These are phyloP conservation scores for Metschnikowia colocasiae DNA, from an alignment of 805 yeast genomes.

Conservation along the genomic window DNA sequence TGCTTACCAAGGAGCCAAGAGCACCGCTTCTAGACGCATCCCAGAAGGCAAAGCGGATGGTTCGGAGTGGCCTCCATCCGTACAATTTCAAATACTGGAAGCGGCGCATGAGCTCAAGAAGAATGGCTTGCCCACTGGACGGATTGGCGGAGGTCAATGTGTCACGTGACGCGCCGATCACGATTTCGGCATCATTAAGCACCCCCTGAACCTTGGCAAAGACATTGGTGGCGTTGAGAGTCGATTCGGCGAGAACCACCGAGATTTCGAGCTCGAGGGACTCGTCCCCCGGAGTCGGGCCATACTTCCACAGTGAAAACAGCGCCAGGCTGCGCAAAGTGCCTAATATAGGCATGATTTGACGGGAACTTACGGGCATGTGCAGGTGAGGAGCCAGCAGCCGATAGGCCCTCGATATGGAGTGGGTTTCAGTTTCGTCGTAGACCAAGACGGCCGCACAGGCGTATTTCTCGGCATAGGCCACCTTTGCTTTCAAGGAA, in stretches of 20 bases:
- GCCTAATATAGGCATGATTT: slow-evolving; percentile 14
- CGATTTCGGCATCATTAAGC: slow-evolving; percentile 36
- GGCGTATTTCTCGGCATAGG: slow-evolving; percentile 12
- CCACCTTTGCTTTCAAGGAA: slow-evolving; percentile 13
- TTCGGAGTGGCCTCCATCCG: slow-evolving; percentile 44
- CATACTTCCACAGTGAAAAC: slow-evolving; percentile 13
- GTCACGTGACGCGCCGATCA: slow-evolving; percentile 41
- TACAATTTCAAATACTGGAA: slow-evolving; percentile 26
- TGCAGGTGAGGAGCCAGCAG: slow-evolving; percentile 5
- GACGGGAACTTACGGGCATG: slow-evolving; percentile 15
- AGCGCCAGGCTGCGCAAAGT: slow-evolving; percentile 9
- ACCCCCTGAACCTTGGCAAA: slow-evolving; percentile 35
- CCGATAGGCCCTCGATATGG: slow-evolving; percentile 14
- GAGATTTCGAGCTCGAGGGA: slow-evolving; percentile 10
- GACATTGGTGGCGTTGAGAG: slow-evolving; percentile 24
- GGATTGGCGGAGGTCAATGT: slow-evolving; percentile 36
- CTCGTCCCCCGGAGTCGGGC: slow-evolving; percentile 8
- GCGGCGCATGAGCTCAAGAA: slow-evolving; percentile 38
- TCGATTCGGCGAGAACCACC: not conserved
- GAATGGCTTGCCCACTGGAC: slow-evolving; percentile 36
- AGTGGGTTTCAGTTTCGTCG: slow-evolving; percentile 9
- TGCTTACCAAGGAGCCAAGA: slow-evolving; percentile 27
- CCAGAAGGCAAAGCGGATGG: slow-evolving; percentile 39
- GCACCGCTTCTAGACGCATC: slow-evolving; percentile 36
- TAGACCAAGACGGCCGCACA: slow-evolving; percentile 16